Evolutionary conservation across 2,329 filamentous ascomycete genomes (phyloP), one percentile per base, ranked within the genome.

Genomic region (Aotearoamyces nothofagi): DNA sequence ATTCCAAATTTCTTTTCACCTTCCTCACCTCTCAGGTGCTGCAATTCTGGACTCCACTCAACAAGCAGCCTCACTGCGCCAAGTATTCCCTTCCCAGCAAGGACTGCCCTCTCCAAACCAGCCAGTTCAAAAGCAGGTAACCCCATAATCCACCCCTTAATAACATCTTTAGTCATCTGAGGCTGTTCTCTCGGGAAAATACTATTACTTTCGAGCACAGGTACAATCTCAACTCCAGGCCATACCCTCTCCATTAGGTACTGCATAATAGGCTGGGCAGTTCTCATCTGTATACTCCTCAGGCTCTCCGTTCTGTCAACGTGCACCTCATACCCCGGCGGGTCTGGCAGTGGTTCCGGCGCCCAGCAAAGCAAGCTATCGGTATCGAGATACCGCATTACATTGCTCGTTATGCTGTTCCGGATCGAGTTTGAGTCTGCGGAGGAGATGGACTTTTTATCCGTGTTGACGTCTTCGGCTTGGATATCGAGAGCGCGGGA

Each of bases 331-430:
- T 53, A 46, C 12, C 45, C 43, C 1, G 63, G 58, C 2, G 61
- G 59, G 22, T 69, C 63, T 14, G 66, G 38, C 1, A 35, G 31
- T 51, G 48, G 65, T 54, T 34, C 57, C 0, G 75, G 75, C 11
- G 71, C 83, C 81, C 84, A 93, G 66, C 87, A 96, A 2, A 98
- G 69, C 19, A 96, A 58, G 0, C 82, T 86, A 55, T 98, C 90
- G 1, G 90, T 96, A 43, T 84, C 75, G 15, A 98, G 66, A 53
- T 96, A 96, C 26, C 78, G 69, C 63, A 96, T 68, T 29, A 90
- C 57, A 38, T 71, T 75, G 11, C 58, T 61, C 10, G 78, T 57
- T 26, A 94, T 73, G 22, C 66, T 58, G 1, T 65, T 50, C 19
- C 86, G 66, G 20, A 78, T 62, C 7, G 49, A 50, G 5, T 33